Evolutionary conservation across 352 stramenopile species (phyloP).

Genomic region (Phytophthora sp.): DNA sequence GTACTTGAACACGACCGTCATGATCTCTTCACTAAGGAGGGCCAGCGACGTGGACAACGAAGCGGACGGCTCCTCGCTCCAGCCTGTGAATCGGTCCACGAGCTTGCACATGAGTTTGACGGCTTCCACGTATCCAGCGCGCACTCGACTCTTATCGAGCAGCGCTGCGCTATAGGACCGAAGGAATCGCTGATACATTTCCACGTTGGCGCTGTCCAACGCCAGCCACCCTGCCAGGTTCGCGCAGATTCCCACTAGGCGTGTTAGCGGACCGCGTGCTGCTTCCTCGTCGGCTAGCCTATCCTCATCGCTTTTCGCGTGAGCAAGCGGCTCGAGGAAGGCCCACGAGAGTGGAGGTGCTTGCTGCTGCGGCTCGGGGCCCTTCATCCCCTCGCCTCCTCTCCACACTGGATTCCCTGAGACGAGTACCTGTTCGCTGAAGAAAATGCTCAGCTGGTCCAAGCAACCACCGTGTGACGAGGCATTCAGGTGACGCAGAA

Average conservation of each 20-base stretch:
- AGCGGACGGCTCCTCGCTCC: constrained; percentile 1
- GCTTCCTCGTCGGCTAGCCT: not conserved
- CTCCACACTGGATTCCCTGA: not conserved
- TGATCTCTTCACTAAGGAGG: constrained; percentile 39
- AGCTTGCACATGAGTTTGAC: constrained; percentile 34
- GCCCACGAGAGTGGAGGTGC: constrained; percentile 25
- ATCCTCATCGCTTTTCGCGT: not conserved
- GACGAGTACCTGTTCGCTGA: constrained; percentile 24
- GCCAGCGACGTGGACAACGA: constrained; percentile 22
- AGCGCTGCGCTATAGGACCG: constrained; percentile 23
- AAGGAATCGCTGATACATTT: constrained; percentile 32
- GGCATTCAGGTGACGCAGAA: constrained; percentile 42
- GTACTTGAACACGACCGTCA: constrained; percentile 43
- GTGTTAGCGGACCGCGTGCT: constrained; percentile 6
- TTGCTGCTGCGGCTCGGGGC: not conserved
- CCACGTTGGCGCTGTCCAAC: constrained; percentile 35
- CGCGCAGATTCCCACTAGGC: constrained; percentile 30
- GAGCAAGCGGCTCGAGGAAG: constrained; percentile 23
- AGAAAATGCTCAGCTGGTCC: constrained; percentile 33
- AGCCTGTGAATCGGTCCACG: constrained; percentile 29
- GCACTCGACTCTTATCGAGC: constrained; percentile 37
- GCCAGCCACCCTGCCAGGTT: constrained; percentile 36
- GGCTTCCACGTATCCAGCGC: constrained; percentile 34
- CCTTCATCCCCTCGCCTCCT: not conserved
- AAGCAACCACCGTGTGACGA: constrained; percentile 33